Conservation (phyloP, 768 basidiomycete genomes). For the Dentipellis fragilis region DNA sequence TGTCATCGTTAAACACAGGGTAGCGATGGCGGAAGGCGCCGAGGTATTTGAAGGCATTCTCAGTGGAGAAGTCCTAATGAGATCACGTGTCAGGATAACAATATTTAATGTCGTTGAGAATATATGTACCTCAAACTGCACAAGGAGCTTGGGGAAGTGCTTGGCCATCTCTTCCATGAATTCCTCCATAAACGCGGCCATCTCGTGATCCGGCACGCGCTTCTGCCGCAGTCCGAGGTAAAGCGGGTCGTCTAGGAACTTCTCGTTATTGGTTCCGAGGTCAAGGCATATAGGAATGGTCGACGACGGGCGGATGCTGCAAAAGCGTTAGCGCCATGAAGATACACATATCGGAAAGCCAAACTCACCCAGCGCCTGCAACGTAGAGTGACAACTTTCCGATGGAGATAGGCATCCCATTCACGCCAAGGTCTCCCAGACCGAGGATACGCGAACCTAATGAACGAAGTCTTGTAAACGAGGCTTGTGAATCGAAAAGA, state of each 20-base stretch:
- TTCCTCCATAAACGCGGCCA: conserved; percentile 83
- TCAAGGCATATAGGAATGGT: conserved; percentile 81
- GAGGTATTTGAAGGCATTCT: conserved; percentile 84
- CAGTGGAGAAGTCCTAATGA: conserved; percentile 77
- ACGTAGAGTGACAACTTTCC: conserved; percentile 91
- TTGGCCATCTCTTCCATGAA: conserved; percentile 78
- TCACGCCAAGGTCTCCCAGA: conserved; percentile 73
- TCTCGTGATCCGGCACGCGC: conserved; percentile 51
- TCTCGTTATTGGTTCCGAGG: conserved; percentile 80
- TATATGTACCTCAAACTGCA: conserved; percentile 67
- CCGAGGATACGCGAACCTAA: conserved; percentile 82
- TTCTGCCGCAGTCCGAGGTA: conserved; percentile 80
- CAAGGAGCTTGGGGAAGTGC: conserved; percentile 70
- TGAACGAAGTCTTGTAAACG: background rate
- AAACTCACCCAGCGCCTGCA: conserved; percentile 73
- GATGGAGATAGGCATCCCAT: conserved; percentile 82
- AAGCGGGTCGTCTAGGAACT: conserved; percentile 73
- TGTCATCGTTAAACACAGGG: conserved; percentile 56
- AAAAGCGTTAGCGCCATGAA: conserved; percentile 1
- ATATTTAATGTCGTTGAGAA: background rate
- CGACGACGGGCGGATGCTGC: conserved; percentile 64
- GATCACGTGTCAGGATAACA: background rate
- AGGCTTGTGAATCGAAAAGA: background rate
- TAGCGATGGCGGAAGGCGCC: conserved; percentile 66
- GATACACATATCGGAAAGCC: background rate